Evolutionary conservation across 169 alveolate species (phyloP), one percentile per base, ranked within the genome.

Genomic region (Babesia microti): DNA sequence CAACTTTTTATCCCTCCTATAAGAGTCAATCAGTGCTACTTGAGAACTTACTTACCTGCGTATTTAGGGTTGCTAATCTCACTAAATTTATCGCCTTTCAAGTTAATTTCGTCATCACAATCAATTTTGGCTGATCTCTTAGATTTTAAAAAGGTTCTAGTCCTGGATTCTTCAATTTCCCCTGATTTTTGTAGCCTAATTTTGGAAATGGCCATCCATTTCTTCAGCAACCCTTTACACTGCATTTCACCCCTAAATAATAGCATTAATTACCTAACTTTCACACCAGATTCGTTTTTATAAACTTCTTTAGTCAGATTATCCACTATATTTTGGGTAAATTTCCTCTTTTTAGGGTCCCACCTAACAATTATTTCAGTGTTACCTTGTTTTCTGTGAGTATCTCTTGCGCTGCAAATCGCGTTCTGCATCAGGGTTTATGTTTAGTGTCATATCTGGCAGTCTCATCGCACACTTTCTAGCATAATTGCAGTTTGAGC

Each of bases 331-430:
- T 54, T 70, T 34, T 65, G 53, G 18, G 40, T 48, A 36, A 41
- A 65, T 51, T 56, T 53, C 63, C 55, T 65, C 34, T 51, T 65
- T 56, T 50, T 48, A 7, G 68, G 63, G 35, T 65, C 59, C 76
- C 76, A 65, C 26, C 44, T n/a, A n/a, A n/a, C n/a, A n/a, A n/a
- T n/a, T n/a, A n/a, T n/a, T n/a, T n/a, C n/a, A n/a, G n/a, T n/a
- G n/a, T n/a, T n/a, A n/a, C n/a, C 56, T 30, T 56, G 57, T 40
- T 65, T 65, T 5, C 61, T 37, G 51, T 51, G 50, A n/a, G 51
- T 43, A 65, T 3, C 76, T 15, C 3, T 41, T 33, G 35, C 55
- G 53, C 41, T 55, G 44, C 63, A 65, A 54, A 2, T 54, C 46
- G 18, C 55, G 70, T 33, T 65, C 76, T 17, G 57, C 41, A 23